A percentile compares a stretch with the other conserved stretches of the same genome.
These are phyloP conservation scores for Mycena citricolor DNA, from an alignment of 1,284 basidiomycete species.

Conservation along the genomic window DNA sequence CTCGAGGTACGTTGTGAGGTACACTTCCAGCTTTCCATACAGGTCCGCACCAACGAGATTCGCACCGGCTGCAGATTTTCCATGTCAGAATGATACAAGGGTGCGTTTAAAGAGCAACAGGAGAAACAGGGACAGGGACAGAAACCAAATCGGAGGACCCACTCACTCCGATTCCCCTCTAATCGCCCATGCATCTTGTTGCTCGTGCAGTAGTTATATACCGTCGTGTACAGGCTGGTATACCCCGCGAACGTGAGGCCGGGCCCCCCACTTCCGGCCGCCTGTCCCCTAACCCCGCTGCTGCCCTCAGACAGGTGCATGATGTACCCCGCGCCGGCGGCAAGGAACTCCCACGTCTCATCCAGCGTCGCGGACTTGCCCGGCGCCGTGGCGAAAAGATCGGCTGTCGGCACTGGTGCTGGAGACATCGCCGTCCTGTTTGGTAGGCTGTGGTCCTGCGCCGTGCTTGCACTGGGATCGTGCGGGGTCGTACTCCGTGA, in stretches of 20 bases:
- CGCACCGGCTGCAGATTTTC: slow-evolving; percentile 78
- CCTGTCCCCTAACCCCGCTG: too few species aligned
- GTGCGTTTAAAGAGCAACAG: too few species aligned
- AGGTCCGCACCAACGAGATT: slow-evolving; percentile 95
- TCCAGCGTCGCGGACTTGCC: slow-evolving; percentile 68
- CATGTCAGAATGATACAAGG: slow-evolving; percentile 5
- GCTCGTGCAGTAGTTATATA: slow-evolving; percentile 96
- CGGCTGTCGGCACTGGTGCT: slow-evolving; percentile 25
- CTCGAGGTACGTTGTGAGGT: slow-evolving; percentile 81
- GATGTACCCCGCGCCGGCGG: slow-evolving; percentile 89
- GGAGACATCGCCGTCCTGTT: slow-evolving; percentile 17
- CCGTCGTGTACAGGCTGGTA: slow-evolving; percentile 90
- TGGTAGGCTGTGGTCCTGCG: too few species aligned
- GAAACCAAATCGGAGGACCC: slow-evolving; percentile 19
- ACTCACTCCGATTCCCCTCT: slow-evolving; percentile 64
- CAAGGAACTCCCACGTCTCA: slow-evolving; percentile 88
- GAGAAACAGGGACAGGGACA: slow-evolving; percentile 5
- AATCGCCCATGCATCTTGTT: slow-evolving; percentile 76
- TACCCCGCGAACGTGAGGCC: slow-evolving; percentile 93
- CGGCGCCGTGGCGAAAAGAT: slow-evolving; percentile 52
- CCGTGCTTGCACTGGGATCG: too few species aligned
- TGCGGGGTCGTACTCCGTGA: too few species aligned
- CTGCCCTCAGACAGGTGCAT: slow-evolving; percentile 85
- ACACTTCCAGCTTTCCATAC: slow-evolving; percentile 86
- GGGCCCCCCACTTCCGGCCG: too few species aligned